Percentiles rank a stretch among this genome's conserved stretches.
phyloP scores from a whole-genome alignment of 1,139 yeast species.

The Keqinozyma sinolaborantium region DNA sequence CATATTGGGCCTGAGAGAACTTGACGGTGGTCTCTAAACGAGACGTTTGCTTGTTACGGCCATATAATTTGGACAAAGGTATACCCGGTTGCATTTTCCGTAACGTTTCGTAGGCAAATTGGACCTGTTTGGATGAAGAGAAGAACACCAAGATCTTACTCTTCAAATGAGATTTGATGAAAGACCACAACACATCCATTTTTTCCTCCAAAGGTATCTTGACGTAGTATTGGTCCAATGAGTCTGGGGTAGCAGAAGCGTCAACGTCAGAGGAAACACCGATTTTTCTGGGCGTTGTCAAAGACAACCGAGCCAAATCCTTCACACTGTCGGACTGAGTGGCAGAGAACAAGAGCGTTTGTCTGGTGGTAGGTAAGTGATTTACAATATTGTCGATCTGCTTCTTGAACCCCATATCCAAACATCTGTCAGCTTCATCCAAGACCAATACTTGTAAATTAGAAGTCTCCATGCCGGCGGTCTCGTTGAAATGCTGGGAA shows the following conservation, averaged over 20 bases:
- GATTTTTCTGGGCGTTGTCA: slow-evolving; percentile 73
- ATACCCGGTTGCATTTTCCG: slow-evolving; percentile 95
- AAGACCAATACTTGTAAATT: slow-evolving; percentile 80
- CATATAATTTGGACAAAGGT: slow-evolving; percentile 86
- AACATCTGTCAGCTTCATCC: slow-evolving; percentile 95
- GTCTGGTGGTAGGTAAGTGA: slow-evolving; percentile 82
- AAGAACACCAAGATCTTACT: slow-evolving; percentile 83
- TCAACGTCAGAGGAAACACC: slow-evolving; percentile 55
- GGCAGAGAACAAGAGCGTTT: slow-evolving; percentile 86
- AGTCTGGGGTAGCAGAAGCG: slow-evolving; percentile 70
- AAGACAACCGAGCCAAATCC: slow-evolving; percentile 84
- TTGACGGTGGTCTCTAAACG: slow-evolving; percentile 85
- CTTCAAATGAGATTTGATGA: slow-evolving; percentile 83
- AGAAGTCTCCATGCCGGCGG: slow-evolving; percentile 77
- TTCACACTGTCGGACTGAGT: slow-evolving; percentile 87
- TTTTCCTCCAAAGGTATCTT: slow-evolving; percentile 73
- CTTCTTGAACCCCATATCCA: slow-evolving; percentile 94
- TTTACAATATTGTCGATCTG: slow-evolving; percentile 83
- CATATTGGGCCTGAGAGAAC: slow-evolving; percentile 81
- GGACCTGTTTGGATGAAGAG: slow-evolving; percentile 93
- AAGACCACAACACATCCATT: slow-evolving; percentile 83
- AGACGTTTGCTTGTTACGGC: slow-evolving; percentile 92
- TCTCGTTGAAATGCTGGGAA: slow-evolving; percentile 91
- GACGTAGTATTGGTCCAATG: slow-evolving; percentile 80
- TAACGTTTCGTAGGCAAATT: slow-evolving; percentile 87